These are phyloP conservation scores for Leptomonas seymouri DNA, from an alignment of 208 protist genomes.

Conservation along the genomic window DNA sequence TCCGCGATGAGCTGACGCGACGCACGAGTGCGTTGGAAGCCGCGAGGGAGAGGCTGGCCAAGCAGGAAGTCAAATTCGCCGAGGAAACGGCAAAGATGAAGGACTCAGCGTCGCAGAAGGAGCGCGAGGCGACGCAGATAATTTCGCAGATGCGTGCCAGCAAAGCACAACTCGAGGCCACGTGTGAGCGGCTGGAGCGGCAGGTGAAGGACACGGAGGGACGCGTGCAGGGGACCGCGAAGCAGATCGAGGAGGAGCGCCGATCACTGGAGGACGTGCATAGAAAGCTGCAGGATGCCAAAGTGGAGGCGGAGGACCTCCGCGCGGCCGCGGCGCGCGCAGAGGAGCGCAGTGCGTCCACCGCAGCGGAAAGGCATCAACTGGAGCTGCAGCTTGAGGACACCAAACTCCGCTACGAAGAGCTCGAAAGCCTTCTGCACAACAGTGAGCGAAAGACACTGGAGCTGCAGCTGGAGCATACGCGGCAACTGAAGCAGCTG, in stretches of 20 bases:
- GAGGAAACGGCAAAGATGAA: constrained; percentile 34
- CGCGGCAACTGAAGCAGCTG: constrained; percentile 35
- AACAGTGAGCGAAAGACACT: constrained; percentile 35
- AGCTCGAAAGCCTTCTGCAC: constrained; percentile 55
- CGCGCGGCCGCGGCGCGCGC: constrained; percentile 40
- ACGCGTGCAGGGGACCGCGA: constrained; percentile 41
- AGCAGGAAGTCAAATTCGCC: constrained; percentile 19
- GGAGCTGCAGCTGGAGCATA: constrained; percentile 47
- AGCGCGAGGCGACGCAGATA: constrained; percentile 41
- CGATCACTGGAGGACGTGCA: constrained; percentile 48
- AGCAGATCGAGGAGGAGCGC: constrained; percentile 58
- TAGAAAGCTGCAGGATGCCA: constrained; percentile 42
- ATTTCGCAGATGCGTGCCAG: constrained; percentile 27
- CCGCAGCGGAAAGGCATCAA: constrained; percentile 47
- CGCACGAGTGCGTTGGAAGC: constrained; percentile 45
- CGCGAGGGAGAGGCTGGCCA: constrained; percentile 25
- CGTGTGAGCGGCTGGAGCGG: constrained; percentile 45
- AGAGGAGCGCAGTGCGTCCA: constrained; percentile 40
- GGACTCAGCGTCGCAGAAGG: constrained; percentile 28
- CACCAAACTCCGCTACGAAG: constrained; percentile 36
- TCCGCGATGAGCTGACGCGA: constrained; percentile 58
- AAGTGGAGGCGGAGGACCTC: constrained; percentile 50
- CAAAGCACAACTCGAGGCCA: constrained; percentile 52
- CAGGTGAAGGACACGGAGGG: constrained; percentile 50
- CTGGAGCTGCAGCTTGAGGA: constrained; percentile 44